Evolutionary conservation across 2,329 filamentous ascomycete genomes (phyloP).

Genomic region (Orbilia javanica): DNA sequence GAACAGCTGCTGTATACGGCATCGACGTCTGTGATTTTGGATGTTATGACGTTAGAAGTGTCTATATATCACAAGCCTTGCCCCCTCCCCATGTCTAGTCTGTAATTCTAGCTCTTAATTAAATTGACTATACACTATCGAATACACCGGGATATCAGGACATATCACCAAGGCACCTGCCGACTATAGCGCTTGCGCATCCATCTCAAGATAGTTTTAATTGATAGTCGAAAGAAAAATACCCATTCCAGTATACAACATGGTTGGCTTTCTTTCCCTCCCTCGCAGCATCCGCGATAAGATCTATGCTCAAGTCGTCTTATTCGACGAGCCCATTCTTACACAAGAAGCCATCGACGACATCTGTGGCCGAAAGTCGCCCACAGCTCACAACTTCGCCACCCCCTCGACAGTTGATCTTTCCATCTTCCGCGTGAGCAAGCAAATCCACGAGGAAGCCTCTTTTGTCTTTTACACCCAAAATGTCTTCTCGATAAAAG

Average conservation of each 20-base stretch:
- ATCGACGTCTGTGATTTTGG: slow-evolving; percentile 11
- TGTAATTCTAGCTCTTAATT: slow-evolving; percentile 18
- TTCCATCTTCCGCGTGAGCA: slow-evolving; percentile 33
- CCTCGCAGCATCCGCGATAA: slow-evolving; percentile 40
- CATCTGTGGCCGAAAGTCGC: slow-evolving; percentile 32
- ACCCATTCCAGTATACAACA: neutral
- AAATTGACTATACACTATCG: neutral
- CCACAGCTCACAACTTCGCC: slow-evolving; percentile 28
- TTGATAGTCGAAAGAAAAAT: neutral
- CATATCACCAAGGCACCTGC: slow-evolving; percentile 14
- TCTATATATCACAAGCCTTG: slow-evolving; percentile 1
- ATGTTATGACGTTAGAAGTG: neutral
- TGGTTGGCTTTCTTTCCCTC: slow-evolving; percentile 31
- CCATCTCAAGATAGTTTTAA: slow-evolving; percentile 4
- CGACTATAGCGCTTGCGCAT: slow-evolving; percentile 5
- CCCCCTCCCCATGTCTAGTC: neutral
- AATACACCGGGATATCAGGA: slow-evolving; percentile 29
- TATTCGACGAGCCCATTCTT: slow-evolving; percentile 43
- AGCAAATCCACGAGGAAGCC: slow-evolving; percentile 44
- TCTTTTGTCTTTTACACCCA: slow-evolving; percentile 31
- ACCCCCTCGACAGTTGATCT: slow-evolving; percentile 20
- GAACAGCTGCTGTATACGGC: neutral
- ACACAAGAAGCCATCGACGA: slow-evolving; percentile 48
- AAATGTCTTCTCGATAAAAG: slow-evolving; percentile 39
- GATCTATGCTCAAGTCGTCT: slow-evolving; percentile 36